These are phyloP conservation scores for Lentinula aciculospora DNA, from an alignment of 768 basidiomycete genomes.

Conservation along the genomic window DNA sequence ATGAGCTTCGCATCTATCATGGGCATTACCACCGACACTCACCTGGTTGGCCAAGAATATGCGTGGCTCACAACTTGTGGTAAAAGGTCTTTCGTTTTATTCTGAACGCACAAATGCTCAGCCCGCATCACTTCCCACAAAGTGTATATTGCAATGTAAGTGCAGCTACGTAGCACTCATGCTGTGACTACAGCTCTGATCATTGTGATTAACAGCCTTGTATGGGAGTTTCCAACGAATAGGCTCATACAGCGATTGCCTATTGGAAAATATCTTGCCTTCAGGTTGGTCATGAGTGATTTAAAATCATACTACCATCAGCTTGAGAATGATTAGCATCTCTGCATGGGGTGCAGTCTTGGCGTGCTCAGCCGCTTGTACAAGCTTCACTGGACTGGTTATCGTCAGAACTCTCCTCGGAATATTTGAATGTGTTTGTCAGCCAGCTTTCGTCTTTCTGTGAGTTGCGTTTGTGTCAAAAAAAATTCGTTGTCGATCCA, in stretches of 20 bases:
- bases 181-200: not conserved
- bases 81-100: slow-evolving; percentile 15
- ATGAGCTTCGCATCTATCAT: slow-evolving; percentile 43
- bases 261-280: slow-evolving; percentile 42
- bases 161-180: not conserved
- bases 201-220: slow-evolving; percentile 17
- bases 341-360: slow-evolving; percentile 40
- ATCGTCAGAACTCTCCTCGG: slow-evolving; percentile 42
- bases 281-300: slow-evolving; percentile 26
- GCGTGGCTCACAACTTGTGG: slow-evolving; percentile 43
- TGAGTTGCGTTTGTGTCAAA: slow-evolving; percentile 14
- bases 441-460: slow-evolving; percentile 42
- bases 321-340: slow-evolving; percentile 17
- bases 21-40: slow-evolving; percentile 37
- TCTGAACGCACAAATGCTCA: not conserved
- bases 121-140: not conserved
- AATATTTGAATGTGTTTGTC: slow-evolving; percentile 42
- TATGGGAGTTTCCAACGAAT: slow-evolving; percentile 45
- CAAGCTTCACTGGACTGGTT: slow-evolving; percentile 36
- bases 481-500: not conserved
- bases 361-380: slow-evolving; percentile 43
- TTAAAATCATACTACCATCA: not conserved
- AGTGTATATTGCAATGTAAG: slow-evolving; percentile 38
- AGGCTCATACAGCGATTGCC: slow-evolving; percentile 42
- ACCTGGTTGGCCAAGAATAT: slow-evolving; percentile 45